Base-by-base conservation (phyloP, 2,329 filamentous ascomycete genomes). In the Gnomoniopsis sp. region DNA sequence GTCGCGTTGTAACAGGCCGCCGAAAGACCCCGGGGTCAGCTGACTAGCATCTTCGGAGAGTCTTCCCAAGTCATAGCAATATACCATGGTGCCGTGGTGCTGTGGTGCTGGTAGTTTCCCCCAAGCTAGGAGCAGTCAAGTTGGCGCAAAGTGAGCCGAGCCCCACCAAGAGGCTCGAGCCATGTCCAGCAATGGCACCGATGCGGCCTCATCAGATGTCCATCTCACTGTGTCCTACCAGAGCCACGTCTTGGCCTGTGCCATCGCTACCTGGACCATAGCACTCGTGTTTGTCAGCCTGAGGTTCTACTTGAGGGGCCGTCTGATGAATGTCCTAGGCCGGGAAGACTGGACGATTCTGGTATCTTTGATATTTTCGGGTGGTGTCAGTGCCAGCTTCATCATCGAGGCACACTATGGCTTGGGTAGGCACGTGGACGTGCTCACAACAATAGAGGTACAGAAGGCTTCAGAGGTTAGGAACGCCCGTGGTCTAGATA, bases 271-370 rank as follows among this genome's bases (percentile, higher is more conserved):
- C 41, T 60, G 59, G 53, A 34, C 38, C 21, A 59, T 73, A 26
- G 68, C 71, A 2, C 70, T 68, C 19, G 17, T 68, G 0, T 60
- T 71, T n/a, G 65, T 70, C 22, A 53, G 61, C 7, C 33, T 69
- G 30, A 70, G 71, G 3, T 64, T 73, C 43, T 72, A 69, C 44
- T 70, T 71, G 26, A 61, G 71, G 55, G 63, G 66, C 6, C 59
- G 64, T 7, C 55, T 73, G 55, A 68, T 72, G 46, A 69, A 69
- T 58, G 66, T 71, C 46, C 67, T 71, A 54, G 71, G 70, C 56
- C 21, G 61, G 3, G 71, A 73, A 52, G 71, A 74, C 57, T 72
- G 70, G 65, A 64, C 67, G 4, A 68, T 72, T 46, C 14, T 73
- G n/a, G 57, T 68, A 26, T 64, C 71, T 10, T 54, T 72, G 30